Evolutionary conservation across 495 filamentous ascomycete species (phyloP).

Genomic region (Lasiosphaeriaceae sp.): DNA sequence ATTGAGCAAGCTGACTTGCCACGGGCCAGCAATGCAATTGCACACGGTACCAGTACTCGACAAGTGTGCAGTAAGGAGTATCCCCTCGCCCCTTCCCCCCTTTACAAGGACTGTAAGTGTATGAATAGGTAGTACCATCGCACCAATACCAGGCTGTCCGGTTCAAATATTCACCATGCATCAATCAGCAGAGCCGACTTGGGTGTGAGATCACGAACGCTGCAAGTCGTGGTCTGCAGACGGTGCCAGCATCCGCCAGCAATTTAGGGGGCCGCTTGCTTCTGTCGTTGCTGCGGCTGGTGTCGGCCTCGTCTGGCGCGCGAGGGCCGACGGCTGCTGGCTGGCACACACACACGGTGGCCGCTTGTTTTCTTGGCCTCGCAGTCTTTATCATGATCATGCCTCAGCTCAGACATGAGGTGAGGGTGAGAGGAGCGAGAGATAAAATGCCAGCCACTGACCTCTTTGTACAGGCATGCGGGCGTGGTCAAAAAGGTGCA

Average conservation of each 20-base stretch:
- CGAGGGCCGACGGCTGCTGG: no score
- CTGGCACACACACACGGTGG: no score
- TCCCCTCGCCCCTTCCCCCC: neutral
- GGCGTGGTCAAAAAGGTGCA: slow-evolving; percentile 17
- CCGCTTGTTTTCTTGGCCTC: neutral
- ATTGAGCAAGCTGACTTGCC: neutral
- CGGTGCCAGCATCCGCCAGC: neutral
- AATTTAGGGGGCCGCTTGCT: neutral
- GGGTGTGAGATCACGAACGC: neutral
- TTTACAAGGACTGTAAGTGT: neutral
- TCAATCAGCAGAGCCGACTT: neutral
- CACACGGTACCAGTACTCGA: neutral
- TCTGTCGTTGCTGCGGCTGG: no score
- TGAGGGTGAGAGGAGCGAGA: neutral
- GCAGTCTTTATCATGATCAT: neutral
- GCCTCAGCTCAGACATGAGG: neutral
- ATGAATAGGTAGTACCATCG: no score
- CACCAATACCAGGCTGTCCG: neutral
- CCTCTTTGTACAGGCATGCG: slow-evolving; percentile 11
- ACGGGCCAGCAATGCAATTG: neutral
- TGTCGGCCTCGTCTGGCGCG: no score
- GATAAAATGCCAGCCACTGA: neutral
- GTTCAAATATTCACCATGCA: neutral
- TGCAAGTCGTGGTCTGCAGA: neutral
- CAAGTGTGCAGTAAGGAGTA: neutral